These are phyloP conservation scores for Heterobasidion parviporum DNA, from an alignment of 1,284 basidiomycete genomes.

Conservation along the genomic window DNA sequence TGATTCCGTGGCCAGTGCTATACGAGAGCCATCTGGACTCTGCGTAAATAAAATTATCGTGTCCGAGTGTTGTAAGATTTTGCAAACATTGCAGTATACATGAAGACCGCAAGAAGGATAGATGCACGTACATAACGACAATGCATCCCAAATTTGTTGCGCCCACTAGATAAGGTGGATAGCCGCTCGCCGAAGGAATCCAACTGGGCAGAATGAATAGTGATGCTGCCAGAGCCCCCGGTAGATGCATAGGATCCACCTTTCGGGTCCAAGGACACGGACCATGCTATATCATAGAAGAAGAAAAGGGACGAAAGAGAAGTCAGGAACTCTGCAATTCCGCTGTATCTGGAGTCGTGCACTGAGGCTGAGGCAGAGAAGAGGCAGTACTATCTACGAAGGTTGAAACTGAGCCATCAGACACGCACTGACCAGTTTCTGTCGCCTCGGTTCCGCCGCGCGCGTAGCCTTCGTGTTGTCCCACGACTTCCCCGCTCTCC, in stretches of 20 bases:
- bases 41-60: slow-evolving; percentile 20
- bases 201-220: slow-evolving; percentile 52
- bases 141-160: slow-evolving; percentile 77
- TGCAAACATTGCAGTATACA: not conserved
- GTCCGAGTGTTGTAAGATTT: too few relatives aligned
- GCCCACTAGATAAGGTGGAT: slow-evolving; percentile 53
- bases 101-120: not conserved
- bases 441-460: slow-evolving; percentile 40
- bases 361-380: not conserved
- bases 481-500: slow-evolving; percentile 46
- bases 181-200: slow-evolving; percentile 56
- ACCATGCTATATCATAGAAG: slow-evolving; percentile 52
- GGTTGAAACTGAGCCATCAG: not conserved
- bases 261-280: slow-evolving; percentile 69
- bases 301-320: not conserved
- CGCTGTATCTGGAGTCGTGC: not conserved
- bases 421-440: slow-evolving; percentile 58
- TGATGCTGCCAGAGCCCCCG: slow-evolving; percentile 67
- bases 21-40: slow-evolving; percentile 77
- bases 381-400: not conserved
- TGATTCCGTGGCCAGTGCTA: slow-evolving; percentile 73
- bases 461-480: slow-evolving; percentile 65
- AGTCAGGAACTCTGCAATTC: not conserved
- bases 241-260: slow-evolving; percentile 71
- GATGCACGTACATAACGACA: slow-evolving; percentile 60